A percentile compares a stretch with the other conserved stretches of the same genome.
These are phyloP conservation scores for Cryphonectria carpinicola DNA, from an alignment of 2,329 filamentous ascomycete species.

Conservation along the genomic window DNA sequence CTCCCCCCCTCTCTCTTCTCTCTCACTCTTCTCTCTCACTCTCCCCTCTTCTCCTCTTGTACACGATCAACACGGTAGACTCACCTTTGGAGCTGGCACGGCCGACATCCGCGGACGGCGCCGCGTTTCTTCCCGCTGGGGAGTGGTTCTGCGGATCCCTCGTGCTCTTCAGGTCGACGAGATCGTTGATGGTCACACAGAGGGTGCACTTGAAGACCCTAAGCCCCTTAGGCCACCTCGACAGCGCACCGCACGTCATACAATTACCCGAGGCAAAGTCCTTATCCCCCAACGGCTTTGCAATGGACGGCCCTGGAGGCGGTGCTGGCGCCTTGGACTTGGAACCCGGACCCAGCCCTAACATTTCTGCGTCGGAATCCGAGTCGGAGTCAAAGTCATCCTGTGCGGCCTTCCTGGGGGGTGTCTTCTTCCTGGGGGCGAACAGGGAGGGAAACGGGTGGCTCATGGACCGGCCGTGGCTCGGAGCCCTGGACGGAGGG, in stretches of 20 bases:
- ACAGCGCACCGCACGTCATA: constrained; percentile 82
- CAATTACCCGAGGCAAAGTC: constrained; percentile 74
- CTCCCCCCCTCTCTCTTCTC: constrained; percentile 3
- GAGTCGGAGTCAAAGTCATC: constrained; percentile 44
- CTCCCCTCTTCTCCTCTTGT: neutral
- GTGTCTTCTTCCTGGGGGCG: constrained; percentile 58
- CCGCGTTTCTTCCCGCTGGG: constrained; percentile 6
- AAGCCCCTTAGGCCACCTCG: constrained; percentile 77
- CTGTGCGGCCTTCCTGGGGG: constrained; percentile 45
- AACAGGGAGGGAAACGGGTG: constrained; percentile 79
- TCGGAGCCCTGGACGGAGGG: constrained; percentile 32
- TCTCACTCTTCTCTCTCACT: neutral
- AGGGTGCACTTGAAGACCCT: constrained; percentile 80
- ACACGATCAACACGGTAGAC: constrained; percentile 2
- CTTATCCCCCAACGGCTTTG: constrained; percentile 42
- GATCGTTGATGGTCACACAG: constrained; percentile 83
- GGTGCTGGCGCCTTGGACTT: constrained; percentile 38
- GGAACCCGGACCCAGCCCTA: constrained; percentile 35
- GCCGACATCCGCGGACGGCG: constrained; percentile 30
- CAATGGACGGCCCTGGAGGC: constrained; percentile 12
- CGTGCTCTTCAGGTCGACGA: constrained; percentile 43
- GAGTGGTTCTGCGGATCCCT: constrained; percentile 20
- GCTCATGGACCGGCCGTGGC: constrained; percentile 72
- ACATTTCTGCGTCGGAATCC: constrained; percentile 44
- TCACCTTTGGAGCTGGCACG: constrained; percentile 24